Evolutionary conservation across 208 protist species (phyloP), one percentile per base, ranked within the genome.

Genomic region (Leptomonas pyrrhocoris): DNA sequence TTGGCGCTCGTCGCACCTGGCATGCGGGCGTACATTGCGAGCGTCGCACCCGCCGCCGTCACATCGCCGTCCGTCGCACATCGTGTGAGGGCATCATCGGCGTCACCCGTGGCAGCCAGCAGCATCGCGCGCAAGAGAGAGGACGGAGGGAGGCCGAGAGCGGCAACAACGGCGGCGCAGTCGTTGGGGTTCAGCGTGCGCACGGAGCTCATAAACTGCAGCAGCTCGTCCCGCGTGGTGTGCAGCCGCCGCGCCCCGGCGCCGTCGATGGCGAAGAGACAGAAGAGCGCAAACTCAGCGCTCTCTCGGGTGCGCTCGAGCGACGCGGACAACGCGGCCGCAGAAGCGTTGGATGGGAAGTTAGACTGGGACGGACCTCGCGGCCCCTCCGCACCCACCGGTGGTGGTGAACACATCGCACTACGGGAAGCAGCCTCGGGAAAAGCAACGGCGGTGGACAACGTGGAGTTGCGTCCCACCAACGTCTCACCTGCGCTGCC

Each of bases 1-100:
- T 30, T 7, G 21, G 55, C 28, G 4, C 16, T 11, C 1, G 46
- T 59, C 15, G 51, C 54, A 34, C 40, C 61, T 13, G 16, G 31
- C 11, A 38, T 54, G 67, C 56, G 46, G 15, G 56, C 67, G 46
- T 58, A 30, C 59, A 64, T 75, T 5, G 27, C 54, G 23, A 86
- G 55, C n/a, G 70, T 48, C 21, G 48, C 48, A 6, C 58, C 57
- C 6, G 81, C 81, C 19, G 74, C 51, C 45, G 62, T 48, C 25
- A 79, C 79, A 13, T 80, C 74, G 25, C 36, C 46, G 45, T 61
- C 36, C 15, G 25, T 15, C 18, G 71, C 49, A 61, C 85, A 90
- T 43, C 55, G 36, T 46, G 53, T 42, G 34, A 90, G 61, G 36
- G 79, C 85, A 34, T 16, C 67, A 15, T 54, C n/a, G 18, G 56